These are phyloP conservation scores for Tetrapisispora namnaoensis DNA, from an alignment of 805 yeast genomes.

Conservation along the genomic window DNA sequence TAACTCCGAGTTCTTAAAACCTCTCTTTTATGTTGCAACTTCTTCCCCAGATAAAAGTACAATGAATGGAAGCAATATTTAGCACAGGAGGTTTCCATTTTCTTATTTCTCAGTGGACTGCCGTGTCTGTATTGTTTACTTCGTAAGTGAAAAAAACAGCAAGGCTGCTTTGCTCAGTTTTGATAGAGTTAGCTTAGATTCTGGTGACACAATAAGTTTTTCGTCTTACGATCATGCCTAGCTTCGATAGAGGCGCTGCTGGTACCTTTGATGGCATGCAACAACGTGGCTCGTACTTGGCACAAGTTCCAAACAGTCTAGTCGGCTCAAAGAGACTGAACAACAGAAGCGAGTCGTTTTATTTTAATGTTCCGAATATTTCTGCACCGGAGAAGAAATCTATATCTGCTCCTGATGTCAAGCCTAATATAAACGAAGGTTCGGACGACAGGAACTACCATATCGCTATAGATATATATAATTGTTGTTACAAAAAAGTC, in stretches of 20 bases:
- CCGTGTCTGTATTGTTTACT: too few relatives aligned
- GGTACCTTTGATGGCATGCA: neutral
- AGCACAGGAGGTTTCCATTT: too few relatives aligned
- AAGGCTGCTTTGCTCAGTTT: neutral
- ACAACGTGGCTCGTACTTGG: neutral
- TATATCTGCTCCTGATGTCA: too few relatives aligned
- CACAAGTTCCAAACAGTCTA: neutral
- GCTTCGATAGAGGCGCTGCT: too few relatives aligned
- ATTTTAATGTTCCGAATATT: too few relatives aligned
- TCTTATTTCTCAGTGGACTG: too few relatives aligned
- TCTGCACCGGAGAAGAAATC: too few relatives aligned
- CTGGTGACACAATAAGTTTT: neutral
- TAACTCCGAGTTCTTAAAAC: too few relatives aligned
- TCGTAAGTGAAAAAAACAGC: too few relatives aligned
- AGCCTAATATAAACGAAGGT: neutral
- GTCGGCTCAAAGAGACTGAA: neutral
- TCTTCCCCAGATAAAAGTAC: too few relatives aligned
- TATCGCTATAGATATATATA: slow-evolving; percentile 28
- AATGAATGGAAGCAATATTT: too few relatives aligned
- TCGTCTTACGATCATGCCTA: neutral
- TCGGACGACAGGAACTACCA: neutral
- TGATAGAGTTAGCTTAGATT: neutral
- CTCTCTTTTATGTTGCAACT: too few relatives aligned
- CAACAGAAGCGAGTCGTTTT: neutral
- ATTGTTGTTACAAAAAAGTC: slow-evolving; percentile 23